Base-by-base conservation (phyloP, 371 early-diverging fungal genomes). In the Fennellomyces sp. region DNA sequence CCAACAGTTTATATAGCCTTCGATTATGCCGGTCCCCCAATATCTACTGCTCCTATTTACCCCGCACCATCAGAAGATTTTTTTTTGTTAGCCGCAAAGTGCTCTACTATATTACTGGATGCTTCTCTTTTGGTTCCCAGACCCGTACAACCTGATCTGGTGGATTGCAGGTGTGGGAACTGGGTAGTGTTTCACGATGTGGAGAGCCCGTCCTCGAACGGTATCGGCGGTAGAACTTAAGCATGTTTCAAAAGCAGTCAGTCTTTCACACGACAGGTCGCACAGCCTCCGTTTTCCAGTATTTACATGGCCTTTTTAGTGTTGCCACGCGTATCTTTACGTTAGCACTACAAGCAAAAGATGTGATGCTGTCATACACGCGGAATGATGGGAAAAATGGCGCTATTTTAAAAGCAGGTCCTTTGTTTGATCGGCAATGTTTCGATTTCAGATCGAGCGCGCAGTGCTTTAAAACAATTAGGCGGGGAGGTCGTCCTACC, bases 401-500 rank as follows among this genome's bases (percentile, higher is more conserved):
- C 27, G 12, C n/a, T 28, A 49, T 49, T 29, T 51, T 19, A 45
- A 45, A 21, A 25, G 6, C n/a, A n/a, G 23, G 2, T 45, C 23
- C 23, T 21, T 23, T 17, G 10, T 45, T 45, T 45, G 45, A 45
- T 45, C 45, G 17, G 12, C 45, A 4, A 21, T 21, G 10, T 21
- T 45, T 23, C 17, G 39, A 39, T 39, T 39, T 39, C 39, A n/a
- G n/a, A n/a, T n/a, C n/a, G n/a, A n/a, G n/a, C n/a, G n/a, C 36
- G 36, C 10, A 36, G n/a, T 11, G 17, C 10, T 12, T 6, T 23
- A 25, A 7, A 49, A 50, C 51, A 31, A 50, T 50, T 50, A 50
- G 51, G 51, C 51, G 51, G 51, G 29, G 51, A 25, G 11, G 27
- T 29, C 51, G 51, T 12, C 15, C 31, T 50, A 30, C 51, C 51